Evolutionary conservation across 1,284 basidiomycete genomes (phyloP).

Genomic region (Ganoderma sp.): DNA sequence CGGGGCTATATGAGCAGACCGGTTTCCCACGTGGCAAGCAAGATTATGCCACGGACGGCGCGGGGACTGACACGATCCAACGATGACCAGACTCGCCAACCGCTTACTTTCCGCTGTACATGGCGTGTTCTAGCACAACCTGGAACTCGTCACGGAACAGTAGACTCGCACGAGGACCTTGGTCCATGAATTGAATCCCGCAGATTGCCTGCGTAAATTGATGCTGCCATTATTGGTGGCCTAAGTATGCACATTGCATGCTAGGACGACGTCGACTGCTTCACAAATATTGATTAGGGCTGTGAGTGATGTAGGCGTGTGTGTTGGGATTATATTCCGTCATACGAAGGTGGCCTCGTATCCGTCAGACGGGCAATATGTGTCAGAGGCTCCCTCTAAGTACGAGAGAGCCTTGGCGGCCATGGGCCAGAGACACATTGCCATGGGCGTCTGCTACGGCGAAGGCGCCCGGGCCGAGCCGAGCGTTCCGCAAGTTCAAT

Average conservation of each 20-base stretch:
- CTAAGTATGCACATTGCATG: background rate
- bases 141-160: constrained; percentile 4
- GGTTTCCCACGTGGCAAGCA: constrained; percentile 37
- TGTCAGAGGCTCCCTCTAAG: background rate
- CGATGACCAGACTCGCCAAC: constrained; percentile 6
- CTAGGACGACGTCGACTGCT: background rate
- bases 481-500: constrained; percentile 20
- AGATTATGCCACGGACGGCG: constrained; percentile 30
- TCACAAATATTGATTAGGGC: background rate
- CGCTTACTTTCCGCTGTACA: background rate
- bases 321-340: background rate
- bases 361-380: background rate
- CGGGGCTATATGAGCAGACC: constrained; percentile 32
- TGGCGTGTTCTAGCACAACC: constrained; percentile 18
- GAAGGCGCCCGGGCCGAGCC: background rate
- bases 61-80: constrained; percentile 12
- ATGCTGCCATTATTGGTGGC: background rate
- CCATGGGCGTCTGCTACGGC: background rate
- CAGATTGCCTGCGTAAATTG: background rate
- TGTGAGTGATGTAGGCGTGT: background rate
- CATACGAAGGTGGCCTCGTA: background rate
- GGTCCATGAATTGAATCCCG: background rate
- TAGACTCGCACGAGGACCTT: constrained; percentile 1
- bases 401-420: too few species aligned
- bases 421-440: too few species aligned